Percentiles rank a stretch among this genome's conserved stretches.
Evolutionary conservation across 2,329 filamentous ascomycete species (phyloP).

Genomic region (Dactylellina sp.): DNA sequence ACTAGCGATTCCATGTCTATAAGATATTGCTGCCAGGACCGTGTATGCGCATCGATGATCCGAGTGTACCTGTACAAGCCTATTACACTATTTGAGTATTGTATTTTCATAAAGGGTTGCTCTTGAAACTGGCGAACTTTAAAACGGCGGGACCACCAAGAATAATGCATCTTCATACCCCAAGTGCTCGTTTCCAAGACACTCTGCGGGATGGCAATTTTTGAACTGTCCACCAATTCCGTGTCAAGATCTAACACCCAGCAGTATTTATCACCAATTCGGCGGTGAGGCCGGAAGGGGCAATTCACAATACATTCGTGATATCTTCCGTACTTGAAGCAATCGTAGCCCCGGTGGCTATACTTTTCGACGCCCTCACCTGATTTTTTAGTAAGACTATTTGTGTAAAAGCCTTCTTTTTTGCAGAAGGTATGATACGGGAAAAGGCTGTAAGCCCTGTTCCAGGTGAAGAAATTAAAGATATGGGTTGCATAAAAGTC

Average conservation of each 20-base stretch:
- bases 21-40: too few species aligned
- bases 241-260: slow-evolving; percentile 52
- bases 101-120: slow-evolving; percentile 11
- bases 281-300: slow-evolving; percentile 37
- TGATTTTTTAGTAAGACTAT: not conserved
- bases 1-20: slow-evolving; percentile 16
- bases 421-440: slow-evolving; percentile 46
- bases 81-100: slow-evolving; percentile 21
- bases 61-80: too few species aligned
- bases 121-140: too few species aligned
- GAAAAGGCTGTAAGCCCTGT: slow-evolving; percentile 45
- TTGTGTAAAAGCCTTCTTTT: slow-evolving; percentile 24
- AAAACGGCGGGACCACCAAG: slow-evolving; percentile 42
- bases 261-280: slow-evolving; percentile 40
- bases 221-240: slow-evolving; percentile 13
- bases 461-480: slow-evolving; percentile 54
- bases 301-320: slow-evolving; percentile 47
- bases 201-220: slow-evolving; percentile 2
- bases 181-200: slow-evolving; percentile 30
- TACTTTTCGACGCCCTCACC: slow-evolving; percentile 31
- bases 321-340: slow-evolving; percentile 18
- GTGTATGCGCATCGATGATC: slow-evolving; percentile 18
- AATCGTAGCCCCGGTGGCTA: slow-evolving; percentile 19
- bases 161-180: slow-evolving; percentile 48
- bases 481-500: slow-evolving; percentile 52